Evolutionary conservation across 495 filamentous ascomycete species (phyloP).

Genomic region (Aspergillus sclerotiicarbonarius): DNA sequence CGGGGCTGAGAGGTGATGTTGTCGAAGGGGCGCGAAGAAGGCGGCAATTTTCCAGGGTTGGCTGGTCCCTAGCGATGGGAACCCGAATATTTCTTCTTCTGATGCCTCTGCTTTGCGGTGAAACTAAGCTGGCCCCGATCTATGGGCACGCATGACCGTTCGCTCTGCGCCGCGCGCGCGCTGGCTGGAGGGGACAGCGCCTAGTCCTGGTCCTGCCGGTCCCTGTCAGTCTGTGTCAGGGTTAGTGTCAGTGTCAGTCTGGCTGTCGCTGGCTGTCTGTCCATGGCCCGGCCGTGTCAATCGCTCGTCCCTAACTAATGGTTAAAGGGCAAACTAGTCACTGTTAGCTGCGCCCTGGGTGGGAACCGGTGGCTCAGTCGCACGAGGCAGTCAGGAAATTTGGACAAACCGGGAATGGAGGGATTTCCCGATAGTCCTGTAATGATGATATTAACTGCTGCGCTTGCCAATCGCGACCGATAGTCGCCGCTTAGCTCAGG

Average conservation of each 20-base stretch:
- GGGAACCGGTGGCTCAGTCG: slow-evolving; percentile 18
- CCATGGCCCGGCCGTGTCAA: background rate
- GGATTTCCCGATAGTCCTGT: background rate
- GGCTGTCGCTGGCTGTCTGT: too few species aligned
- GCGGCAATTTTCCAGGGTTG: slow-evolving; percentile 16
- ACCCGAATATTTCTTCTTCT: slow-evolving; percentile 8
- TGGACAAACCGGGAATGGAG: slow-evolving; percentile 5
- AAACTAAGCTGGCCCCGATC: slow-evolving; percentile 25
- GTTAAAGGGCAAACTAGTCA: background rate
- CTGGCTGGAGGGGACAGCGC: background rate
- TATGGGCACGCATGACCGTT: slow-evolving; percentile 44
- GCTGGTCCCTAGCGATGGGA: slow-evolving; percentile 3
- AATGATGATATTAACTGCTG: background rate
- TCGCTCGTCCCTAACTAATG: background rate
- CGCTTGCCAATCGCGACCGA: background rate
- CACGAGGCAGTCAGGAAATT: slow-evolving; percentile 6
- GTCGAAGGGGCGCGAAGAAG: slow-evolving; percentile 10
- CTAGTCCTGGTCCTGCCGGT: slow-evolving; percentile 18
- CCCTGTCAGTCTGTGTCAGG: slow-evolving; percentile 17
- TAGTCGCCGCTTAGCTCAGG: background rate
- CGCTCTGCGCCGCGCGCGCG: slow-evolving; percentile 21
- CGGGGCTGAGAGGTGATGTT: slow-evolving; percentile 5
- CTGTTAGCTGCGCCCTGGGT: slow-evolving; percentile 7
- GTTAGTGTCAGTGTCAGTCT: background rate
- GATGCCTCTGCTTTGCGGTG: slow-evolving; percentile 22